These are phyloP conservation scores for Tylopilus rubrobrunneus DNA, from an alignment of 768 basidiomycete species.

Conservation along the genomic window DNA sequence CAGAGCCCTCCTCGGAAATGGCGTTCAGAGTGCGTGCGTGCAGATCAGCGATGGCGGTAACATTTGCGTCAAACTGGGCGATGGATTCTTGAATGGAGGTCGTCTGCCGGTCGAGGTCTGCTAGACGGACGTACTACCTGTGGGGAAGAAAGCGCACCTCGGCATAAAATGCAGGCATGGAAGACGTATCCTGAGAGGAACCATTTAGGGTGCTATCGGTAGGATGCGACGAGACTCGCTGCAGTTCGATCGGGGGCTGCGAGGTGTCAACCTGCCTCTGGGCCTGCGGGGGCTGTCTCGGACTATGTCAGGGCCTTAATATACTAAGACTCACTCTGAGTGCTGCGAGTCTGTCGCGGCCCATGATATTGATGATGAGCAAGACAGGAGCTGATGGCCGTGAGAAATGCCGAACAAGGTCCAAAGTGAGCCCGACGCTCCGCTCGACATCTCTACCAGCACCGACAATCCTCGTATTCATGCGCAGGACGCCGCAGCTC, in stretches of 20 bases:
- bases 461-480: constrained; percentile 50
- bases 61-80: constrained; percentile 41
- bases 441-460: constrained; percentile 43
- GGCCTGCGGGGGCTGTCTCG: constrained; percentile 46
- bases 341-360: constrained; percentile 72
- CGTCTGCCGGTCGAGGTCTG: constrained; percentile 32
- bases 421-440: background rate
- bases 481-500: constrained; percentile 55
- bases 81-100: constrained; percentile 47
- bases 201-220: background rate
- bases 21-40: constrained; percentile 49
- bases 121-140: background rate
- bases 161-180: constrained; percentile 33
- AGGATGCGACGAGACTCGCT: constrained; percentile 13
- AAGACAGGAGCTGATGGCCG: background rate
- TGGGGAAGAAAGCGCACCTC: constrained; percentile 19
- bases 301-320: constrained; percentile 31
- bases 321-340: constrained; percentile 61
- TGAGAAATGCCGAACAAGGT: constrained; percentile 9
- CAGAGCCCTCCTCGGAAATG: constrained; percentile 43
- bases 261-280: constrained; percentile 41
- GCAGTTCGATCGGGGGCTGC: constrained; percentile 26
- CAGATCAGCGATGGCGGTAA: constrained; percentile 44
- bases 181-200: constrained; percentile 18
- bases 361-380: constrained; percentile 41